These are phyloP conservation scores for Pleurotus platypus DNA, from an alignment of 768 basidiomycete genomes.

Conservation along the genomic window DNA sequence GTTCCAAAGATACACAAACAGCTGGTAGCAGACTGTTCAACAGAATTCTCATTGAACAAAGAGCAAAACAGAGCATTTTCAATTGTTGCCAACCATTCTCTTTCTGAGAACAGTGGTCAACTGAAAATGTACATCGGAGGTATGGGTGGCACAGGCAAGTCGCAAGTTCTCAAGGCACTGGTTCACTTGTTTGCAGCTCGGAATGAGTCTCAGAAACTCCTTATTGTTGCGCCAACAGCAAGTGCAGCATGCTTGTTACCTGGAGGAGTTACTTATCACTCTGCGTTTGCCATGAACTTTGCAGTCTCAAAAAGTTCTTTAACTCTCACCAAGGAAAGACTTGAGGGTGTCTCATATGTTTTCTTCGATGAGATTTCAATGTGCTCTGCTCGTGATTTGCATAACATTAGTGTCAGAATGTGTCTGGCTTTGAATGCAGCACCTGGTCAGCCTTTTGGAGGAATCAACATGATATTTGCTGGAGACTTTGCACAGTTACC, in stretches of 20 bases:
- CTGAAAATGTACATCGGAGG: slow-evolving; percentile 27
- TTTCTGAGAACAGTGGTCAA: slow-evolving; percentile 9
- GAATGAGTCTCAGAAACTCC: slow-evolving; percentile 22
- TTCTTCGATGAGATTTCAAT: slow-evolving; percentile 37
- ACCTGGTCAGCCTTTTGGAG: slow-evolving; percentile 21
- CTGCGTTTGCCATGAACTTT: slow-evolving; percentile 7
- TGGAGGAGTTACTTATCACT: slow-evolving; percentile 22
- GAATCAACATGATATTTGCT: slow-evolving; percentile 28
- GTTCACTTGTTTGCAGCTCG: slow-evolving; percentile 16
- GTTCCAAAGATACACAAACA: background rate
- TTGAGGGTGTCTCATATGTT: slow-evolving; percentile 24
- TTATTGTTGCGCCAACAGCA: slow-evolving; percentile 23
- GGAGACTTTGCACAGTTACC: slow-evolving; percentile 32
- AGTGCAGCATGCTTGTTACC: slow-evolving; percentile 19
- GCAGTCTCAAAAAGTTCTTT: background rate
- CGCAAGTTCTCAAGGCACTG: slow-evolving; percentile 24
- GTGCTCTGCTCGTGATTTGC: no score
- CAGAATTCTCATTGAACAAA: no score
- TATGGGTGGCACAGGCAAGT: slow-evolving; percentile 18
- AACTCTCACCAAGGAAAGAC: background rate
- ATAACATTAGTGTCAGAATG: no score
- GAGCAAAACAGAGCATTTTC: no score
- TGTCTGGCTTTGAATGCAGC: slow-evolving; percentile 11
- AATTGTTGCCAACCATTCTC: slow-evolving; percentile 25
- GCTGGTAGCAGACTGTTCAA: background rate